A percentile compares a stretch with the other conserved stretches of the same genome.
These are phyloP conservation scores for Heliamphora ciliata DNA, from an alignment of 179 eudicot species.

Conservation along the genomic window DNA sequence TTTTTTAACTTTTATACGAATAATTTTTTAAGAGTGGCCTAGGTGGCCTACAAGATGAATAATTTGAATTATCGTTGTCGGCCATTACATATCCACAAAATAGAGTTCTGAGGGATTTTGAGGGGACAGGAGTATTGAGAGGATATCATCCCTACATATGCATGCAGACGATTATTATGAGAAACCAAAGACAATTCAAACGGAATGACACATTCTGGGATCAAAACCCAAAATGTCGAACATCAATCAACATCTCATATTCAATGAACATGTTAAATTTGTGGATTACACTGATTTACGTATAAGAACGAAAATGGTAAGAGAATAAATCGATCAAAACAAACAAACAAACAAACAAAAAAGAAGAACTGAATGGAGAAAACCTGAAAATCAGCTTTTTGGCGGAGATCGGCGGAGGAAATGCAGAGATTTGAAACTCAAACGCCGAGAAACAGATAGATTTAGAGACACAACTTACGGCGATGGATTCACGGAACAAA, in stretches of 20 bases:
- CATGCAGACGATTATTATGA: too few relatives aligned
- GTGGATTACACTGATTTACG: not conserved
- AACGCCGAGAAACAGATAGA: not conserved
- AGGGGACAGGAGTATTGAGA: too few relatives aligned
- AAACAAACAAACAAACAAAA: not conserved
- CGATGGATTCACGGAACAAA: not conserved
- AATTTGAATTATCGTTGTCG: too few relatives aligned
- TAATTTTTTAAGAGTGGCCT: too few relatives aligned
- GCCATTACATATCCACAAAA: too few relatives aligned
- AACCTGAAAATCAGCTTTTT: not conserved
- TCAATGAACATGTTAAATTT: not conserved
- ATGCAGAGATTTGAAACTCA: not conserved
- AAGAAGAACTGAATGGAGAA: not conserved
- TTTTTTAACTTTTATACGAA: too few relatives aligned
- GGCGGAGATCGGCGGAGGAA: not conserved
- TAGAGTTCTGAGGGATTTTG: too few relatives aligned
- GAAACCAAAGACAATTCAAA: too few relatives aligned
- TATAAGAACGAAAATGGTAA: not conserved
- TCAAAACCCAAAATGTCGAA: not conserved
- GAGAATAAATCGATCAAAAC: too few relatives aligned
- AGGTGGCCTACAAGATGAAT: too few relatives aligned
- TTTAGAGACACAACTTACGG: conserved; percentile 1
- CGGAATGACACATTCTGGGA: not conserved
- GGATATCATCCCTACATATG: too few relatives aligned
- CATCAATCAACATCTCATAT: not conserved